Evolutionary conservation across 2,329 filamentous ascomycete genomes (phyloP).

Genomic region (Hortaea werneckii): DNA sequence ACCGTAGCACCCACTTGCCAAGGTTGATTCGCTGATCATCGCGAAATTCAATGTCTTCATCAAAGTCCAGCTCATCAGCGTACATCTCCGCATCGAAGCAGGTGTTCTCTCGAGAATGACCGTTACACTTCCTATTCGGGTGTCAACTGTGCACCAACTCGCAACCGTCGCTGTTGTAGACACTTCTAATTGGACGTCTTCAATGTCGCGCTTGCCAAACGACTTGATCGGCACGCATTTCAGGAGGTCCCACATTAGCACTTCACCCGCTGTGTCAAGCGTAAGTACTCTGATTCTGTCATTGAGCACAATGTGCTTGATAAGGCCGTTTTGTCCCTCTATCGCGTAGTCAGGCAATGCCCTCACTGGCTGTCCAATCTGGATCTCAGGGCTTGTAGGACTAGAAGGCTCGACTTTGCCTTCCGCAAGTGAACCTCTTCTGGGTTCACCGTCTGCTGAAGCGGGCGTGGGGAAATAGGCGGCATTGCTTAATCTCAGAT

Average conservation of each 20-base stretch:
- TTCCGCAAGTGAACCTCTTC: slow-evolving; percentile 22
- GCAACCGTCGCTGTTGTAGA: slow-evolving; percentile 84
- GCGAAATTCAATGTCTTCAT: slow-evolving; percentile 67
- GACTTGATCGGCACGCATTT: slow-evolving; percentile 77
- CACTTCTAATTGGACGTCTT: slow-evolving; percentile 78
- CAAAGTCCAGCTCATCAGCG: slow-evolving; percentile 71
- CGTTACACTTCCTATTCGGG: slow-evolving; percentile 80
- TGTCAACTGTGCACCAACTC: slow-evolving; percentile 93
- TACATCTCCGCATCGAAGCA: slow-evolving; percentile 98
- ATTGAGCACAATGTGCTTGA: slow-evolving; percentile 87
- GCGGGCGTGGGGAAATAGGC: slow-evolving; percentile 55
- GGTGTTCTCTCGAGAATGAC: slow-evolving; percentile 86
- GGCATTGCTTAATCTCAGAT: slow-evolving; percentile 76
- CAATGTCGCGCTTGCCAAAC: slow-evolving; percentile 89
- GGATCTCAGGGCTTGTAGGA: slow-evolving; percentile 10
- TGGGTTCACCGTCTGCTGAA: slow-evolving; percentile 29
- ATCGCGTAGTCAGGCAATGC: slow-evolving; percentile 48
- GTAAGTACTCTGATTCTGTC: slow-evolving; percentile 84
- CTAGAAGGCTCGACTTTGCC: slow-evolving; percentile 43
- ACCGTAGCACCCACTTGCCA: slow-evolving; percentile 90
- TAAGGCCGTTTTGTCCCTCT: slow-evolving; percentile 86
- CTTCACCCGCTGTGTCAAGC: slow-evolving; percentile 87
- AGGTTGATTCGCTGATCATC: slow-evolving; percentile 96
- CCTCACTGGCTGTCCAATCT: slow-evolving; percentile 29
- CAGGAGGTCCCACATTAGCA: slow-evolving; percentile 88